A percentile compares a stretch with the other conserved stretches of the same genome.
phyloP scores from a whole-genome alignment of 2,329 filamentous ascomycete genomes.

The Xylariales sp. region DNA sequence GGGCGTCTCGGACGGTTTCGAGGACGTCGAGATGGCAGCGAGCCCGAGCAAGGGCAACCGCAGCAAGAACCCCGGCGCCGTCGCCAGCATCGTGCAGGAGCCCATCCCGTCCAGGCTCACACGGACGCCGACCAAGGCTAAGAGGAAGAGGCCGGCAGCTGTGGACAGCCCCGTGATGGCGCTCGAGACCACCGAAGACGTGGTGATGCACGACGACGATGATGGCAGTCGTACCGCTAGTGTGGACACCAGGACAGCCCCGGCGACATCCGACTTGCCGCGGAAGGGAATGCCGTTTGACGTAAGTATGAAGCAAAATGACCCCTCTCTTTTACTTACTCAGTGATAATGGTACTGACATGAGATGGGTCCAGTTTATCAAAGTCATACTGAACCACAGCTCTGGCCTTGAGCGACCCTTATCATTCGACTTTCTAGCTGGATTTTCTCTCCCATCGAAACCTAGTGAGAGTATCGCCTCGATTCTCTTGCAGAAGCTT shows the following conservation, averaged over 20 bases:
- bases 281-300: conserved; percentile 33
- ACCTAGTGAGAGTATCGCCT: conserved; percentile 57
- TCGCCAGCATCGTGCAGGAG: conserved; percentile 42
- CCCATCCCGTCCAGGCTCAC: conserved; percentile 19
- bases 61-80: conserved; percentile 35
- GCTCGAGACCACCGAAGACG: conserved; percentile 46
- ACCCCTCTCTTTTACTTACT: no score
- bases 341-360: no score
- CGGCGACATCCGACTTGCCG: background rate
- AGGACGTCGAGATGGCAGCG: conserved; percentile 55
- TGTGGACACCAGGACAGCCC: background rate
- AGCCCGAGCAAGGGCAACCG: conserved; percentile 50
- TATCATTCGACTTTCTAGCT: conserved; percentile 65
- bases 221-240: background rate
- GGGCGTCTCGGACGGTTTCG: conserved; percentile 70
- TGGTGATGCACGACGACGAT: conserved; percentile 29
- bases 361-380: conserved; percentile 49
- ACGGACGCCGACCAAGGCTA: conserved; percentile 60
- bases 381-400: conserved; percentile 62
- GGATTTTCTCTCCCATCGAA: conserved; percentile 62
- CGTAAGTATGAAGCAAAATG: no score
- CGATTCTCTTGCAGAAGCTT: conserved; percentile 64
- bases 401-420: conserved; percentile 47
- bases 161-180: conserved; percentile 64
- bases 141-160: conserved; percentile 59